phyloP scores from a whole-genome alignment of 306 rosid genomes.

The Albizia julibrissin region DNA sequence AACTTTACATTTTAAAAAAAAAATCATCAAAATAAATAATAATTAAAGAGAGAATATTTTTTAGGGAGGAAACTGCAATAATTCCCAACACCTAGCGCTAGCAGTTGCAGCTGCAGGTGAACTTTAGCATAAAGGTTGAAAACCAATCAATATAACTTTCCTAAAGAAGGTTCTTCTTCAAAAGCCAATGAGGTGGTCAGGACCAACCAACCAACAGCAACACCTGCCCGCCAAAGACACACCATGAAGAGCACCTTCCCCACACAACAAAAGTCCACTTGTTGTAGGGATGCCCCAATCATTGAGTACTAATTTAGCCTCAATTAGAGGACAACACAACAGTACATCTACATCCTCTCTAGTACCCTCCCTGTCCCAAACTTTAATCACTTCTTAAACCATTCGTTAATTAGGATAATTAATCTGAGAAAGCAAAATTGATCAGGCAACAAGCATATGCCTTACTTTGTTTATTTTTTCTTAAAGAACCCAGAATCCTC shows the following conservation, averaged over 20 bases:
- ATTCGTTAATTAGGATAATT: neutral
- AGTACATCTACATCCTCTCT: neutral
- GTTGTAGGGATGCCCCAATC: neutral
- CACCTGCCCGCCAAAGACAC: neutral
- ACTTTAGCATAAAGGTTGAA: neutral
- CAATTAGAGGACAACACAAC: neutral
- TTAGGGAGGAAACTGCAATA: neutral
- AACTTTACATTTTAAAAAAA: no score
- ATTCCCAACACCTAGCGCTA: neutral
- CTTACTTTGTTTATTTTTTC: neutral
- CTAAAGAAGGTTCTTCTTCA: neutral
- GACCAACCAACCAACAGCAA: neutral
- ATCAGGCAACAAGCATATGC: no score
- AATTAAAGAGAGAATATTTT: neutral
- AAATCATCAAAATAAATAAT: no score
- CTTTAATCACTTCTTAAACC: neutral
- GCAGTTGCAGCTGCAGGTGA: neutral
- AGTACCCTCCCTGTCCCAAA: constrained; percentile 2
- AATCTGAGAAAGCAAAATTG: neutral
- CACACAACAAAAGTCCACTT: neutral
- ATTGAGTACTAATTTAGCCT: neutral
- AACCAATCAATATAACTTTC: neutral
- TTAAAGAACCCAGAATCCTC: no score
- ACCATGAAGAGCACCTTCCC: neutral
- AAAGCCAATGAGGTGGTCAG: neutral